A percentile compares a stretch with the other conserved stretches of the same genome.
phyloP scores from a whole-genome alignment of 371 early-diverging fungal species.

The Dinochytrium kinnereticum region DNA sequence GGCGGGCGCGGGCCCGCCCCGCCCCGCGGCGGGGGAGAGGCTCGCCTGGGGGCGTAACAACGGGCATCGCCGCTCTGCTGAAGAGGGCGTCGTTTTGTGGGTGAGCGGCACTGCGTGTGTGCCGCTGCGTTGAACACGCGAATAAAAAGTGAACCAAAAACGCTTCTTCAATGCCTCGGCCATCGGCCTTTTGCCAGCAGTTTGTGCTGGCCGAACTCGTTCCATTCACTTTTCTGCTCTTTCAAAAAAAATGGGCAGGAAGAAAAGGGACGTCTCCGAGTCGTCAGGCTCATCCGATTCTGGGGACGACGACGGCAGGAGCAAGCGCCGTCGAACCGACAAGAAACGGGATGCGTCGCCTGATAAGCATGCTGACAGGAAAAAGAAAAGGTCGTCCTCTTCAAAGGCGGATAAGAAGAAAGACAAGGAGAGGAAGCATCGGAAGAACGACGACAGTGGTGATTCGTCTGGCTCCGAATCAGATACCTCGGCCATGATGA shows the following conservation, averaged over 20 bases:
- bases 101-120: too few species aligned
- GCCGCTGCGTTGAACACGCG: too few species aligned
- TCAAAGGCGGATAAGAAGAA: slow-evolving; percentile 1
- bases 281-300: too few species aligned
- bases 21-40: too few species aligned
- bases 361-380: background rate
- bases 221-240: background rate
- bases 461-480: background rate
- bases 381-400: background rate
- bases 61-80: too few species aligned
- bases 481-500: background rate
- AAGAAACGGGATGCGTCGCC: background rate
- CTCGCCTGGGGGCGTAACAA: too few species aligned
- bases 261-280: background rate
- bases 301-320: background rate
- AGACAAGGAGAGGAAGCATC: background rate
- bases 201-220: too few species aligned
- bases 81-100: too few species aligned
- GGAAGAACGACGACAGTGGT: background rate
- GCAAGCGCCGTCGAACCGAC: background rate
- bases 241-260: background rate
- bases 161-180: too few species aligned
- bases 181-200: too few species aligned
- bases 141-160: too few species aligned
- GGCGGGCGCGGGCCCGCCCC: too few species aligned